A percentile compares a stretch with the other conserved stretches of the same genome.
Evolutionary conservation across 805 yeast genomes (phyloP).

Genomic region (Candida golubevii): DNA sequence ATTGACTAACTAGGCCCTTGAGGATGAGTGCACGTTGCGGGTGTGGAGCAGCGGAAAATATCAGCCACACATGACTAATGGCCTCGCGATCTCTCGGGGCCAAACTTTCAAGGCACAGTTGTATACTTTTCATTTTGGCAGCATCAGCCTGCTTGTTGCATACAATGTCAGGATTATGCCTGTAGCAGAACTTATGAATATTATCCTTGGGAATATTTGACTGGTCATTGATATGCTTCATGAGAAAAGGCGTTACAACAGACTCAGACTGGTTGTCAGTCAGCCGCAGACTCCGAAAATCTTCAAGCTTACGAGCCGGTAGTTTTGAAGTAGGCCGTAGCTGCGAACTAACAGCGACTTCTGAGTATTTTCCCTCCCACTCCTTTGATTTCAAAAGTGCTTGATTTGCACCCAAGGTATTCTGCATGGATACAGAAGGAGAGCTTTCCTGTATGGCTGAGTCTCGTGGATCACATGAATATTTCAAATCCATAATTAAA

Average conservation of each 20-base stretch:
- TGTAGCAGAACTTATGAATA: conserved; percentile 73
- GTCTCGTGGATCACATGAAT: conserved; percentile 11
- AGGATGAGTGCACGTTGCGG: conserved; percentile 67
- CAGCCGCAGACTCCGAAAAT: no score
- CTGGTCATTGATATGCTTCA: conserved; percentile 40
- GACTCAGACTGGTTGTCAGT: conserved; percentile 8
- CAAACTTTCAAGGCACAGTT: conserved; percentile 50
- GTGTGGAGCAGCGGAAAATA: conserved; percentile 71
- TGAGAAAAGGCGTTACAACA: conserved; percentile 39
- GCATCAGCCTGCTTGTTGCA: conserved; percentile 69
- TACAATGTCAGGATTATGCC: conserved; percentile 87
- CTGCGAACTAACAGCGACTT: no score
- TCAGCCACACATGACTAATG: conserved; percentile 78
- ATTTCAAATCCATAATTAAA: conserved; percentile 10
- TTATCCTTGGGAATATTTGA: conserved; percentile 45
- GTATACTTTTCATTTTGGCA: conserved; percentile 59
- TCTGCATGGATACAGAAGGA: background rate
- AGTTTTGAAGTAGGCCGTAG: no score
- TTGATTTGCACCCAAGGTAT: no score
- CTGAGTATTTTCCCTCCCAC: no score
- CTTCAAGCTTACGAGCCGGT: no score
- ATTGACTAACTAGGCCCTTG: conserved; percentile 79
- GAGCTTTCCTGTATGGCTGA: background rate
- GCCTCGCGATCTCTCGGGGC: conserved; percentile 72
- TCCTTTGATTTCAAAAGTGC: no score